Percentiles rank a stretch among this genome's conserved stretches.
phyloP scores from a whole-genome alignment of 495 filamentous ascomycete genomes.

The Penicillium crystallinum region DNA sequence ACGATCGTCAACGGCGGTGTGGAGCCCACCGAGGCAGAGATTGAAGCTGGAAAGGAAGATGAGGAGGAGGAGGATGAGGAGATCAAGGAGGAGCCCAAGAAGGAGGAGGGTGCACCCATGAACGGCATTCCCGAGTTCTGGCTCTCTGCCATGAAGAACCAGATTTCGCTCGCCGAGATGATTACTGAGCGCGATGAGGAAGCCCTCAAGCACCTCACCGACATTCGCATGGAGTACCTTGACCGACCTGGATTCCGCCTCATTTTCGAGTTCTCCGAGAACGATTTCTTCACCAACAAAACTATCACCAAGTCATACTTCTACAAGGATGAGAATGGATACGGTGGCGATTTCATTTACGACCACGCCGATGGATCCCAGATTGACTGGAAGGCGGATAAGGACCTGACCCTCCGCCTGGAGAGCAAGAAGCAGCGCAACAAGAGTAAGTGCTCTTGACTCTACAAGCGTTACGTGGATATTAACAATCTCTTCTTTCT shows the following conservation, averaged over 20 bases:
- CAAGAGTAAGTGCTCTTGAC: constrained; percentile 68
- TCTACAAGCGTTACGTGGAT: not conserved
- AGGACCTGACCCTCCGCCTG: constrained; percentile 87
- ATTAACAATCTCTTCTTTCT: constrained; percentile 24
- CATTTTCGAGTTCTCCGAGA: constrained; percentile 94
- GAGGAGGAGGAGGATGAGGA: constrained; percentile 60
- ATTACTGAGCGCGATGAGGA: constrained; percentile 95
- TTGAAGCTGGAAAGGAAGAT: constrained; percentile 79
- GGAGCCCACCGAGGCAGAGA: constrained; percentile 82
- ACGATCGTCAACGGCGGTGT: constrained; percentile 82
- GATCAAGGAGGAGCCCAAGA: constrained; percentile 45
- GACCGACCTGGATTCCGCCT: constrained; percentile 96
- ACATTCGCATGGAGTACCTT: constrained; percentile 98
- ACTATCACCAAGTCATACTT: constrained; percentile 96
- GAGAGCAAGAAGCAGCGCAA: constrained; percentile 99
- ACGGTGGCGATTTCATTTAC: constrained; percentile 98
- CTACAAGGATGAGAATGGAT: constrained; percentile 98
- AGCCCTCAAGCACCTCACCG: constrained; percentile 82
- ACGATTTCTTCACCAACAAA: constrained; percentile 96
- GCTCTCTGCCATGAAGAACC: constrained; percentile 99
- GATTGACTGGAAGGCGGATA: constrained; percentile 92
- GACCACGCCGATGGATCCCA: constrained; percentile 97
- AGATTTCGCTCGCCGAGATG: constrained; percentile 91
- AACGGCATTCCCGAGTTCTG: constrained; percentile 96
- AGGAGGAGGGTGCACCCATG: constrained; percentile 43